Conservation (phyloP, 176 grass and related monocot genomes). For the Eleusine indica region DNA sequence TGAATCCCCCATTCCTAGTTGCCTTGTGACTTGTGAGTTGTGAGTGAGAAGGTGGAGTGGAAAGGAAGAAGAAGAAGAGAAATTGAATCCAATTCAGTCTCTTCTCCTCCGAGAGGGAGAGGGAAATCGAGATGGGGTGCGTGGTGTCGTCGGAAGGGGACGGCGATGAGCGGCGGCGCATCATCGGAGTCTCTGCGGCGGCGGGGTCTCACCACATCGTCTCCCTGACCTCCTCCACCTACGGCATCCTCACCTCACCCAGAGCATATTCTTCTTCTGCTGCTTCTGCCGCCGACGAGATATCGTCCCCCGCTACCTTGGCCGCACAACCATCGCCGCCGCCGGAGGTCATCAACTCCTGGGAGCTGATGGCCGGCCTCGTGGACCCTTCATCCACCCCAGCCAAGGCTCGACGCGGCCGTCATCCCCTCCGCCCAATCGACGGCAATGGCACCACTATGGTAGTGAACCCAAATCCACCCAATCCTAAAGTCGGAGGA, state of each 20-base stretch:
- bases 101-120: background rate
- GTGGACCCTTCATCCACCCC: slow-evolving; percentile 49
- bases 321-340: background rate
- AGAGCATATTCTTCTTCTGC: background rate
- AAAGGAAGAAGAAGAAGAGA: too few relatives aligned
- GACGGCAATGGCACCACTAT: background rate
- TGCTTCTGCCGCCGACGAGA: slow-evolving; percentile 2
- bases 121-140: background rate
- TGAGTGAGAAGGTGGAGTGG: too few relatives aligned
- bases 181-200: slow-evolving; percentile 36
- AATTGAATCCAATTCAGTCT: too few relatives aligned
- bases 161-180: slow-evolving; percentile 49
- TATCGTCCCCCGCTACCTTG: slow-evolving; percentile 4
- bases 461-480: too few relatives aligned
- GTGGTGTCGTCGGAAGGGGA: slow-evolving; percentile 59
- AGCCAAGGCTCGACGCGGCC: slow-evolving; percentile 7
- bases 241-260: slow-evolving; percentile 62
- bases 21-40: background rate
- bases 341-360: slow-evolving; percentile 72
- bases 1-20: background rate
- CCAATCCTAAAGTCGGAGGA: too few relatives aligned
- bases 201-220: slow-evolving; percentile 57
- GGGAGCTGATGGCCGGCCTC: slow-evolving; percentile 82
- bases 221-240: slow-evolving; percentile 83
- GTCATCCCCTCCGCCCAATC: slow-evolving; percentile 10